Conservation (phyloP, 805 yeast genomes). For the Candida ulmi region DNA sequence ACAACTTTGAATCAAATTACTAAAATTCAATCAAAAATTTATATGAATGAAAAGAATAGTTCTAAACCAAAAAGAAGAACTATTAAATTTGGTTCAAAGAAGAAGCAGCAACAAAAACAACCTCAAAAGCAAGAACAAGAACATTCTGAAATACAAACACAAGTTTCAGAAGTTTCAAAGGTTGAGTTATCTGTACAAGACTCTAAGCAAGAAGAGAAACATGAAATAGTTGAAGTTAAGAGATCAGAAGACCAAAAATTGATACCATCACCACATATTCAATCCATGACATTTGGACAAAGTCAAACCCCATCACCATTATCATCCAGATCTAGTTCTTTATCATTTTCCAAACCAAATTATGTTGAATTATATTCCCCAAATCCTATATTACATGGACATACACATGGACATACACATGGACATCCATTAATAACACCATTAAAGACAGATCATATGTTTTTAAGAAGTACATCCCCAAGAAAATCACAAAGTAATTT, state of each 20-base stretch:
- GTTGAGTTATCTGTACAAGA: slow-evolving; percentile 12
- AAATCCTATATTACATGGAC: slow-evolving; percentile 13
- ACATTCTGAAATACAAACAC: too few relatives aligned
- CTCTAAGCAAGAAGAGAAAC: neutral
- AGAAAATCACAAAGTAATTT: slow-evolving; percentile 21
- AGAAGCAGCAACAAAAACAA: neutral
- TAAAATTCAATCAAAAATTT: slow-evolving; percentile 21
- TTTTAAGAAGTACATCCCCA: slow-evolving; percentile 17
- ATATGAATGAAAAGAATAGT: slow-evolving; percentile 18
- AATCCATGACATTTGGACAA: neutral
- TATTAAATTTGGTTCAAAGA: slow-evolving; percentile 15
- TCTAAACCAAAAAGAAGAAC: slow-evolving; percentile 15
- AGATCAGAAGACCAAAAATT: too few relatives aligned
- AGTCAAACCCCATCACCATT: neutral
- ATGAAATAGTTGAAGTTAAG: too few relatives aligned
- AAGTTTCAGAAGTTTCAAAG: too few relatives aligned
- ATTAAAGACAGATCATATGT: slow-evolving; percentile 5
- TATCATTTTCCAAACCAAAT: neutral
- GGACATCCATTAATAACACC: neutral
- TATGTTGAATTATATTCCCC: neutral
- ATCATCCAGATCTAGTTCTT: neutral
- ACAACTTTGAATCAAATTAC: slow-evolving; percentile 19
- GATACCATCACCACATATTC: neutral
- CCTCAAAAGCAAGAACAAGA: neutral
- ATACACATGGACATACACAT: slow-evolving; percentile 9